Conservation (phyloP, 768 basidiomycete species). For the Tulasnella sp. region DNA sequence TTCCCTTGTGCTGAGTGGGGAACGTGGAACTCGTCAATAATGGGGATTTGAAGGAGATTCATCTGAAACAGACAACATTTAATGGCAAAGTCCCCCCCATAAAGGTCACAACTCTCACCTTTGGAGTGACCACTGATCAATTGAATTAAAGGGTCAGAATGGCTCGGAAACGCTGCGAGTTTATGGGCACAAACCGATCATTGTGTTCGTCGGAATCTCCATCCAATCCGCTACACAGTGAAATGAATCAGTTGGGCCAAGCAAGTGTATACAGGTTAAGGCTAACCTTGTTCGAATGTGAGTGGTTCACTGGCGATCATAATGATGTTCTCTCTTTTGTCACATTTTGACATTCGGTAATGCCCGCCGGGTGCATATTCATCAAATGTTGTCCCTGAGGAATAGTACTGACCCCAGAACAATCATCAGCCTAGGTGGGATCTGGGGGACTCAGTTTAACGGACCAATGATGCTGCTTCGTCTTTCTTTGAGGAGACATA, state of each 20-base stretch:
- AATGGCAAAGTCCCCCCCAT: conserved; percentile 1
- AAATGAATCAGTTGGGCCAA: background rate
- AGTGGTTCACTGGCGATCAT: conserved; percentile 91
- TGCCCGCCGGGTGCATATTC: conserved; percentile 81
- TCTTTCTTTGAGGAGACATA: conserved; percentile 87
- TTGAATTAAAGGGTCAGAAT: background rate
- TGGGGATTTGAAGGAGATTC: conserved; percentile 87
- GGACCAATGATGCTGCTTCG: conserved; percentile 80
- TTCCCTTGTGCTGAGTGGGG: conserved; percentile 60
- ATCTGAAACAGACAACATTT: conserved; percentile 20
- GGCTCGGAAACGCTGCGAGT: too few relatives aligned
- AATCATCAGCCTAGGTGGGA: conserved; percentile 3
- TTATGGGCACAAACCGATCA: conserved; percentile 36
- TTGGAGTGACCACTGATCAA: conserved; percentile 15
- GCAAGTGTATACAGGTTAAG: background rate
- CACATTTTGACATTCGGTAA: conserved; percentile 90
- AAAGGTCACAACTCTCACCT: conserved; percentile 34
- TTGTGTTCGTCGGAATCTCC: conserved; percentile 93
- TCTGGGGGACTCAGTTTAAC: conserved; percentile 19
- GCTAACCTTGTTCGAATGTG: conserved; percentile 82
- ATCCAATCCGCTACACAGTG: conserved; percentile 76
- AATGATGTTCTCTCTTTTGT: conserved; percentile 93
- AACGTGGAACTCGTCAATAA: conserved; percentile 88
- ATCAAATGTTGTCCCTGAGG: conserved; percentile 86
- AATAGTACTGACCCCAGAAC: conserved; percentile 56